Evolutionary conservation across 2,329 filamentous ascomycete species (phyloP), one percentile per base, ranked within the genome.

Genomic region (Aspergillus uvarum): DNA sequence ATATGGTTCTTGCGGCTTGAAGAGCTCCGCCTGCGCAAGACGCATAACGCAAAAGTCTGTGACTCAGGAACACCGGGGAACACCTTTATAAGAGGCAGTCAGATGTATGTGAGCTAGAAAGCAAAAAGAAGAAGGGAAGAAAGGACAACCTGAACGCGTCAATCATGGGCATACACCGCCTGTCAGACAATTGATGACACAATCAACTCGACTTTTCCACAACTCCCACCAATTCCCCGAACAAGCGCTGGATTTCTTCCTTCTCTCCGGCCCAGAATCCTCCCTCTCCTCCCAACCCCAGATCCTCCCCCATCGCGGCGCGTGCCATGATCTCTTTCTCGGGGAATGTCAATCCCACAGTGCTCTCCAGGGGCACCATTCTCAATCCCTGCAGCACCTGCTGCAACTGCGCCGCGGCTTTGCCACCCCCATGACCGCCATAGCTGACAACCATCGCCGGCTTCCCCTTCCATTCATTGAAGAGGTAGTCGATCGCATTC

Each of bases 401-500:
- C 24, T 63, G 64, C 63, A 80, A 63, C 60, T 78, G 75, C 26
- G 57, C 72, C 2, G 72, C 73, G 2, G 73, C 72, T 51, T 78
- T 77, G 2, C 59, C 69, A 0, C 78, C 77, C 1, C 78, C 78
- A 26, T 71, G 68, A 0, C 78, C 77, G 4, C 85, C 85, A 71
- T 87, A 87, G 58, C 77, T 82, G 26, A 87, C 78, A 58, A 87
- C 76, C 51, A 75, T 73, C 19, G 77, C 79, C 0, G 83, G 81
- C 69, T 87, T 87, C 8, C 80, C 82, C 24, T 72, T 78, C 82
- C 83, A 87, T 67, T 87, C 85, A 65, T 86, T 74, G 65, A 78
- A 81, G 0, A 88, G 77, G 66, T 85, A 87, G 68, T 88, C 86
- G 58, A 88, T 79, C 5, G 85, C 85, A 67, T 87, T 88, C 76